Evolutionary conservation across 1,139 yeast species (phyloP), one percentile per base, ranked within the genome.

Genomic region (Sugiyamaella japonica): DNA sequence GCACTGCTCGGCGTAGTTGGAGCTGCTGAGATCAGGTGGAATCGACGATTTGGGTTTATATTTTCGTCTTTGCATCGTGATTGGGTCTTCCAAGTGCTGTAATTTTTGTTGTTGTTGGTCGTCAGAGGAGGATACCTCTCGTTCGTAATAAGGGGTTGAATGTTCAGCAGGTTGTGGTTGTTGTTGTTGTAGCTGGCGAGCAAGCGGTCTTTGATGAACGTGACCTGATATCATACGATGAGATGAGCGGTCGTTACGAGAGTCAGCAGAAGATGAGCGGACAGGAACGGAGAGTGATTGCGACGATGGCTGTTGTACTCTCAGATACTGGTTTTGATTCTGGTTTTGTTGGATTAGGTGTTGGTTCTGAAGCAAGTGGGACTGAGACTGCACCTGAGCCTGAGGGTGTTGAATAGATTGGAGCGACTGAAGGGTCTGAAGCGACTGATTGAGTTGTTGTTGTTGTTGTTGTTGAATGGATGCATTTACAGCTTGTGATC

Each of bases 1-100:
- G 49, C 77, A 73, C 57, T 74, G 75, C 25, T 73, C 69, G 0
- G 74, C 77, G 52, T 73, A 73, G 55, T 70, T 68, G 1, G 71
- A 63, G 15, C 70, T 60, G 23, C 70, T 61, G 20, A 72, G 57
- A 49, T 73, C 75, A 1, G 71, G 69, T 4, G 77, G 77, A 41
- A 73, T 73, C 5, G 75, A 71, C 13, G 74, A 69, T 55, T 69
- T 66, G 23, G 74, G 72, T 59, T 70, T 73, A 61, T 70, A 73
- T 50, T 71, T 68, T 36, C 50, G 52, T 40, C 63, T 52, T 29
- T 59, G 43, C 13, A 50, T 15, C 28, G 46, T 23, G 1, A 53
- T 47, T 9, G 59, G 57, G 41, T 58, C 61, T 8, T 49, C 52
- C 8, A 13, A 32, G 2, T 23, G 36, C 3, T n/a, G 23, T 31